These are phyloP conservation scores for Zygnema cylindricum DNA, from an alignment of 139 green algal genomes.

Conservation along the genomic window DNA sequence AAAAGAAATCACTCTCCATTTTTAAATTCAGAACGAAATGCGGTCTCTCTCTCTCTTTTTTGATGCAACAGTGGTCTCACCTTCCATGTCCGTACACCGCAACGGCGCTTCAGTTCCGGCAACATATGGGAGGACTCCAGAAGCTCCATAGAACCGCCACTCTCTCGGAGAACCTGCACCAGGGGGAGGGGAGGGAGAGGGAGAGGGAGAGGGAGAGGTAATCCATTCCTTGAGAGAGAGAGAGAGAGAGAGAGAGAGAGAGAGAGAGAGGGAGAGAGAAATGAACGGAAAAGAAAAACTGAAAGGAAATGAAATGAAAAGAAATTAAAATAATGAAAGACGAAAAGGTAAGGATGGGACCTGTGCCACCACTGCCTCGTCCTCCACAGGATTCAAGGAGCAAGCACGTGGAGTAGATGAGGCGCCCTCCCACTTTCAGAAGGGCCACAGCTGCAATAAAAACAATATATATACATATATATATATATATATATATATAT, in stretches of 20 bases:
- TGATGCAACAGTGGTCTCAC: too few species aligned
- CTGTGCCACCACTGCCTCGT: slow-evolving; percentile 96
- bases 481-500: slow-evolving; percentile 9
- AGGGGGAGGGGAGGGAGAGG: neutral
- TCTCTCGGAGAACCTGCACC: slow-evolving; percentile 75
- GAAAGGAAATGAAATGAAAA: too few species aligned
- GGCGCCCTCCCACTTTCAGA: slow-evolving; percentile 79
- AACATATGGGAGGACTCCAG: slow-evolving; percentile 83
- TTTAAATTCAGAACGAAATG: too few species aligned
- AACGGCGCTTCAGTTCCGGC: slow-evolving; percentile 77
- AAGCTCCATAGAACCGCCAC: slow-evolving; percentile 71
- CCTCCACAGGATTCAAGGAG: slow-evolving; percentile 97
- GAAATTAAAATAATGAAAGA: too few species aligned
- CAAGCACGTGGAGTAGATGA: slow-evolving; percentile 99
- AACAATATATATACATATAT: too few species aligned
- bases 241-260: neutral
- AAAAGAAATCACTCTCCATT: too few species aligned
- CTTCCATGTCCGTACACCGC: slow-evolving; percentile 81
- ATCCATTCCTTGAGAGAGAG: neutral
- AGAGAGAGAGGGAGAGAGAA: neutral
- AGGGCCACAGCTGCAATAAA: slow-evolving; percentile 54
- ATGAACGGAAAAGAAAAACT: too few species aligned
- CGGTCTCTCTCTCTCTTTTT: too few species aligned
- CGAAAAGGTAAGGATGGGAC: slow-evolving; percentile 46
- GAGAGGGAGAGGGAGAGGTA: neutral